Conservation (phyloP, 1,139 yeast genomes). For the Diutina ranongensis region DNA sequence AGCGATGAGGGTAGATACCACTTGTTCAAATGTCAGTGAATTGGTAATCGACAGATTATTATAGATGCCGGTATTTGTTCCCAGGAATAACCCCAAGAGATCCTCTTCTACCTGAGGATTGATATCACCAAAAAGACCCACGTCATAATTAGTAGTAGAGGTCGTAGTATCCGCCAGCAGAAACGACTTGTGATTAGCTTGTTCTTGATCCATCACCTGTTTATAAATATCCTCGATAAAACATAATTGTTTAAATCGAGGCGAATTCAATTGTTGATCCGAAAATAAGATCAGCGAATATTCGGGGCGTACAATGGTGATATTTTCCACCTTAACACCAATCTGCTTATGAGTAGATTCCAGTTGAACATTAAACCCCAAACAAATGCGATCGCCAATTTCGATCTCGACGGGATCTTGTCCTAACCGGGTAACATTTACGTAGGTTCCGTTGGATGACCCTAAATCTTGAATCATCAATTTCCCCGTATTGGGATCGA, state of each 20-base stretch:
- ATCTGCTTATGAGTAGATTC: slow-evolving; percentile 78
- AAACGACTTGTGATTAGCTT: slow-evolving; percentile 6
- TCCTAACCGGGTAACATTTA: slow-evolving; percentile 62
- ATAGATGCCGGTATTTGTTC: slow-evolving; percentile 49
- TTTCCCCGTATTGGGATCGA: slow-evolving; percentile 54
- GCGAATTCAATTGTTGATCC: slow-evolving; percentile 10
- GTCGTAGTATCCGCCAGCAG: slow-evolving; percentile 3
- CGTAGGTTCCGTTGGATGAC: slow-evolving; percentile 89
- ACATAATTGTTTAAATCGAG: slow-evolving; percentile 31
- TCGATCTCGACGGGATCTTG: slow-evolving; percentile 55
- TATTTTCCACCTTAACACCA: slow-evolving; percentile 66
- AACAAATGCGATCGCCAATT: slow-evolving; percentile 69
- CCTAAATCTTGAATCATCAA: slow-evolving; percentile 77
- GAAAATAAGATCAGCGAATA: slow-evolving; percentile 9
- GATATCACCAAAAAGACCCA: slow-evolving; percentile 72
- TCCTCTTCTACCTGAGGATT: slow-evolving; percentile 47
- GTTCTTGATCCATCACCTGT: slow-evolving; percentile 11
- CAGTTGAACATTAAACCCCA: slow-evolving; percentile 86
- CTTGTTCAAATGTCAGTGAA: slow-evolving; percentile 36
- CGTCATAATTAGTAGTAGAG: slow-evolving; percentile 34
- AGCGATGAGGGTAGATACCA: slow-evolving; percentile 20
- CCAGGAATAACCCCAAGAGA: slow-evolving; percentile 41
- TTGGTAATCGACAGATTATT: slow-evolving; percentile 50
- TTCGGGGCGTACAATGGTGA: slow-evolving; percentile 40
- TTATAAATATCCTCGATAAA: slow-evolving; percentile 29